Conservation (phyloP, 1,284 basidiomycete genomes). For the Phylloporus gajari region DNA sequence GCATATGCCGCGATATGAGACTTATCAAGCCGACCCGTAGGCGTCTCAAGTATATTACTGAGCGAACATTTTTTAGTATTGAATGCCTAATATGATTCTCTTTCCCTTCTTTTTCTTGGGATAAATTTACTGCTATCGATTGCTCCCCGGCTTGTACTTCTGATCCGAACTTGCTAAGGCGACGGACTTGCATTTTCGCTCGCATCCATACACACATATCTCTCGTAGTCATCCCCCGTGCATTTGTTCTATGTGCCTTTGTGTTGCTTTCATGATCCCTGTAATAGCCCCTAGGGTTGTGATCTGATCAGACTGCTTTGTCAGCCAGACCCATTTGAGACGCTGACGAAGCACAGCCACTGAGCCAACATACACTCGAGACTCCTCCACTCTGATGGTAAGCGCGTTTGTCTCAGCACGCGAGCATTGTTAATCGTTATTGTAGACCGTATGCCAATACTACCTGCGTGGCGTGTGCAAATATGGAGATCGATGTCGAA, state of each 20-base stretch:
- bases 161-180: too few relatives aligned
- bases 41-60: constrained; percentile 70
- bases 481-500: constrained; percentile 74
- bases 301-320: too few relatives aligned
- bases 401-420: neutral
- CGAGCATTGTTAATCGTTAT: constrained; percentile 15
- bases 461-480: constrained; percentile 75
- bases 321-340: too few relatives aligned
- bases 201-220: constrained; percentile 37
- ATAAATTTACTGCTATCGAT: constrained; percentile 38
- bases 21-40: constrained; percentile 65
- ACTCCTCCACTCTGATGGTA: too few relatives aligned
- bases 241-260: constrained; percentile 23
- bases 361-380: too few relatives aligned
- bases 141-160: constrained; percentile 16
- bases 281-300: too few relatives aligned
- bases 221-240: constrained; percentile 28
- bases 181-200: constrained; percentile 33
- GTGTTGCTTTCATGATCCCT: too few relatives aligned
- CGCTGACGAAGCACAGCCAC: too few relatives aligned
- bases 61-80: constrained; percentile 32
- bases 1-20: constrained; percentile 73
- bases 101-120: constrained; percentile 30
- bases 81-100: constrained; percentile 20
- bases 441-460: constrained; percentile 63